Evolutionary conservation across 805 yeast genomes (phyloP).

Genomic region (Hanseniaspora lindneri): DNA sequence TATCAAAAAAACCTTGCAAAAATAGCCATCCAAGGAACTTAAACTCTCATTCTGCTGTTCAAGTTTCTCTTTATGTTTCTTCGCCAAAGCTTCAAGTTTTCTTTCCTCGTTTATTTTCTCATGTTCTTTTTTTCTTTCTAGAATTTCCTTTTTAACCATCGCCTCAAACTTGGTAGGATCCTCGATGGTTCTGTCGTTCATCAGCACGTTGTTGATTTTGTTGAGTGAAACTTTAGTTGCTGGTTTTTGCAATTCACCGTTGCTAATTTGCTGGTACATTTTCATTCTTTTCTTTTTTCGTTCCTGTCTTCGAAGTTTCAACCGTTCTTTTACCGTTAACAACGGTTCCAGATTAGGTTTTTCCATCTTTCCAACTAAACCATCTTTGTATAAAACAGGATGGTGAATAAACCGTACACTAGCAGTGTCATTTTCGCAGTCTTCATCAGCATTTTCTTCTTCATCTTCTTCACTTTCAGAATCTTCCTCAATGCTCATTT

Average conservation of each 20-base stretch:
- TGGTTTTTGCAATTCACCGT: conserved; percentile 80
- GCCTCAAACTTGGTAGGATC: conserved; percentile 84
- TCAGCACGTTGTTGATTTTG: conserved; percentile 71
- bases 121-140: conserved; percentile 49
- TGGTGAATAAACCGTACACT: conserved; percentile 69
- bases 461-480: conserved; percentile 24
- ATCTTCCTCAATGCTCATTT: conserved; percentile 17
- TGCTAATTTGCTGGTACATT: conserved; percentile 59
- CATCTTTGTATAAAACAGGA: conserved; percentile 35
- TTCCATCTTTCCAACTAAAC: no score
- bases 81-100: conserved; percentile 26
- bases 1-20: conserved; percentile 46
- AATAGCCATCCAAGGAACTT: neutral
- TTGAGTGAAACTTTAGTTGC: conserved; percentile 76
- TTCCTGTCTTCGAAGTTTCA: conserved; percentile 57
- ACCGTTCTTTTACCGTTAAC: conserved; percentile 54
- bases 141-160: conserved; percentile 57
- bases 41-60: neutral
- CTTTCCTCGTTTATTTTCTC: conserved; percentile 48
- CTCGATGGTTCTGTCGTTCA: conserved; percentile 67
- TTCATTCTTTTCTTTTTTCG: conserved; percentile 54
- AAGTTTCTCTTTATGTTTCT: conserved; percentile 15
- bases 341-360: neutral
- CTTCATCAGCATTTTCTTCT: conserved; percentile 24
- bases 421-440: conserved; percentile 31